These are phyloP conservation scores for Cercospora sojina DNA, from an alignment of 2,329 filamentous ascomycete species.

Conservation along the genomic window DNA sequence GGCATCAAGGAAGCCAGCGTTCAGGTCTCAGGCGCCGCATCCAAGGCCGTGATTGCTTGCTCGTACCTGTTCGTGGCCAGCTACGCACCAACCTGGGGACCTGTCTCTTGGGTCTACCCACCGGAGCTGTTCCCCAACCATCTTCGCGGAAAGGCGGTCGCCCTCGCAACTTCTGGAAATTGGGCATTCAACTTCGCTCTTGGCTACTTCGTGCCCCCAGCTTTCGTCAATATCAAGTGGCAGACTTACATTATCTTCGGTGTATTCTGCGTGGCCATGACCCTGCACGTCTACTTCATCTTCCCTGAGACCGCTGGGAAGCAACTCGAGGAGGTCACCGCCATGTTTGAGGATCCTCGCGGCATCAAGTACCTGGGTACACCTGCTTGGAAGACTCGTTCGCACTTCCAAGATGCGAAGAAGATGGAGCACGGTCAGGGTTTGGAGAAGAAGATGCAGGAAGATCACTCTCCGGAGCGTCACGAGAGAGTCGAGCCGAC, in stretches of 20 bases:
- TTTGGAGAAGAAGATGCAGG: constrained; percentile 15
- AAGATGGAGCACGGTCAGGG: constrained; percentile 19
- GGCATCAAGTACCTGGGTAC: constrained; percentile 47
- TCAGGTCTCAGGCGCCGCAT: constrained; percentile 40
- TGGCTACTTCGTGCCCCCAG: constrained; percentile 59
- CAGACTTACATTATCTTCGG: constrained; percentile 69
- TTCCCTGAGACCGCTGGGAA: constrained; percentile 72
- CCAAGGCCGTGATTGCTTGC: constrained; percentile 56
- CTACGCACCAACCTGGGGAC: constrained; percentile 56
- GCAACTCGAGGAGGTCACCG: constrained; percentile 74
- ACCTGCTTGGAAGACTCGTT: constrained; percentile 56
- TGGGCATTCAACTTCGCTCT: constrained; percentile 59
- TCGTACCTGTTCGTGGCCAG: constrained; percentile 71
- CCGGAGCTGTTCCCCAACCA: constrained; percentile 64
- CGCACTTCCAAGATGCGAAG: constrained; percentile 6
- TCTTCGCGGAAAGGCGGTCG: constrained; percentile 60
- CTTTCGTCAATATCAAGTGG: constrained; percentile 59
- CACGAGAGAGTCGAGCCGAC: constrained; percentile 16
- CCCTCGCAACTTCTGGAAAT: constrained; percentile 56
- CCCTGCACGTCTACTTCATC: constrained; percentile 60
- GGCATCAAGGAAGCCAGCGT: constrained; percentile 44
- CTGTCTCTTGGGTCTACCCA: constrained; percentile 65
- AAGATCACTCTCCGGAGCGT: constrained; percentile 15
- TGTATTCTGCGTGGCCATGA: constrained; percentile 65
- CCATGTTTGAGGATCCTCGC: constrained; percentile 58